Base-by-base conservation (phyloP, 768 basidiomycete species). In the Mycena olivaceomarginata region DNA sequence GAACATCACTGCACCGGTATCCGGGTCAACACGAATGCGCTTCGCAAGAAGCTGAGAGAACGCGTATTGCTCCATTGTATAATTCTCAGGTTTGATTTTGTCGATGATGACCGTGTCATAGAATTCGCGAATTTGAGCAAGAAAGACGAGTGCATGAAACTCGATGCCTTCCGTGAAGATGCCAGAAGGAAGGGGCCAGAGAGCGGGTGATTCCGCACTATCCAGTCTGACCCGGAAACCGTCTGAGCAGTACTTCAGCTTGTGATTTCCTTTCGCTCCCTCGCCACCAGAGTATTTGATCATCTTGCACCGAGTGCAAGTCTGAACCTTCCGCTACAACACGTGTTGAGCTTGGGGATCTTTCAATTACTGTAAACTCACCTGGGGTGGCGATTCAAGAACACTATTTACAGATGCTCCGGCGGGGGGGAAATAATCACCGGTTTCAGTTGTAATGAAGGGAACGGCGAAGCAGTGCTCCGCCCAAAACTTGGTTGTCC, bases 261-360 rank as follows among this genome's bases (percentile, higher is more conserved):
- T 48, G 46, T 67, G 67, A 16, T 67, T 67, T 20, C 39, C 48
- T 1, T 25, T 13, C 5, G 48, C 4, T 1, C 46, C 46, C 31
- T 18, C 31, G 18, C 67, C 67, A 10, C 37, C 37, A 56, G n/a
- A n/a, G n/a, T 67, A 67, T n/a, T 66, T 66, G 18, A 66, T 31
- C 4, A 22, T 46, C 4, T 25, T 13, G 37, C 64, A 66, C 5
- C 64, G 20, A 1, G 43, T 48, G 22, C 64, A 66, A 16, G 64
- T 66, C 31, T 66, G 64, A 5, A 8, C 43, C 12, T 48, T 48
- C 0, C 45, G 64, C 64, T 67, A 31, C 15, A 0, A 20, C 13
- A 18, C 13, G 0, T 16, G 48, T 18, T 25, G n/a, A 48, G 12
- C 40, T 63, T 9, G 13, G 5, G 31, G 22, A 22, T 13, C 0